Percentiles rank a stretch among this genome's conserved stretches.
Conservation (phyloP, 306 rosid species). For the Prunus campanulata region DNA sequence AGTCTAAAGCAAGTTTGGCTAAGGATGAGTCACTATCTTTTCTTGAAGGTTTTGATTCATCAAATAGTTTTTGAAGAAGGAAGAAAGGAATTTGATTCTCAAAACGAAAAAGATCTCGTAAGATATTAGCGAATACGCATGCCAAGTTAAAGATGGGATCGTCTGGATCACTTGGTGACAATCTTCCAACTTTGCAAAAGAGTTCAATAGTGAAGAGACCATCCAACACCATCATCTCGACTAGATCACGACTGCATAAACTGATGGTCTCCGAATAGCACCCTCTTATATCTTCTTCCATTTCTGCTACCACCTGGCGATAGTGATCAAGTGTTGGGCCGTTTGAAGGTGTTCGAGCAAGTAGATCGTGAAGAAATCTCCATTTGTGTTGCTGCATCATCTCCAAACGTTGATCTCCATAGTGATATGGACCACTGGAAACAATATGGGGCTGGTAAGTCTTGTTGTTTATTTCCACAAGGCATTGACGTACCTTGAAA, state of each 20-base stretch:
- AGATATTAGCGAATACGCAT: constrained; percentile 37
- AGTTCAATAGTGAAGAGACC: constrained; percentile 60
- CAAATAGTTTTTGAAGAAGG: constrained; percentile 39
- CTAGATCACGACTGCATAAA: constrained; percentile 24
- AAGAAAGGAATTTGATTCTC: constrained; percentile 70
- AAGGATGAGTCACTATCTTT: neutral
- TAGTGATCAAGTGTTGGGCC: constrained; percentile 6
- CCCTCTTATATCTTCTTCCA: constrained; percentile 36
- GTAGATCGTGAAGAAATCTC: constrained; percentile 36
- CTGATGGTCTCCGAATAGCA: constrained; percentile 45
- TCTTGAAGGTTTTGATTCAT: constrained; percentile 9
- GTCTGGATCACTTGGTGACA: constrained; percentile 25
- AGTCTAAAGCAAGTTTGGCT: constrained; percentile 34
- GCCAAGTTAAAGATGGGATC: constrained; percentile 45
- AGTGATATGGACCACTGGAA: constrained; percentile 65
- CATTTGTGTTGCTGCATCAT: constrained; percentile 60
- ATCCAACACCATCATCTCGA: constrained; percentile 57
- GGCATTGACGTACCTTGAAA: constrained; percentile 41
- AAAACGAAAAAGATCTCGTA: constrained; percentile 46
- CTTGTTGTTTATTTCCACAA: constrained; percentile 33
- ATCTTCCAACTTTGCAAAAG: constrained; percentile 27
- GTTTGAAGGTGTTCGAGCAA: constrained; percentile 20
- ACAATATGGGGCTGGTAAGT: constrained; percentile 50
- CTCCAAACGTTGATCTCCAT: constrained; percentile 26
- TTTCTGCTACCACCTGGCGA: neutral